Evolutionary conservation across 192 early-diverging fungal species (phyloP), one percentile per base, ranked within the genome.

Genomic region (Coemansia sp.): DNA sequence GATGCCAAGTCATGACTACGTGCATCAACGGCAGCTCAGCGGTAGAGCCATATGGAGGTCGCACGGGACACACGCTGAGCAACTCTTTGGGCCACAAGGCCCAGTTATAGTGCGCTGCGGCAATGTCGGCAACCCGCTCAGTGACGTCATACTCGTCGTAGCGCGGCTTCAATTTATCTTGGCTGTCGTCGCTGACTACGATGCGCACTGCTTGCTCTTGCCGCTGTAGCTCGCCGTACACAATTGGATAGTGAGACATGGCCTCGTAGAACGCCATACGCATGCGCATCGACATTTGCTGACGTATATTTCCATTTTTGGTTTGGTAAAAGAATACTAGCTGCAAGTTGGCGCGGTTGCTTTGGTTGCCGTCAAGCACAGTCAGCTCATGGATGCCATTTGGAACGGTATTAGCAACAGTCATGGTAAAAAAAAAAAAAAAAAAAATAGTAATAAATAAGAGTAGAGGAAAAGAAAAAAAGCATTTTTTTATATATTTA

Each of bases 281-380:
- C 11, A 81, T 55, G 40, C 15, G 13, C 41, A 4, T 0, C 3
- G 63, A 64, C 49, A 54, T 33, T 34, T 54, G 22, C 11, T 42
- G 29, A 9, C 60, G 46, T 7, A 42, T 2, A 36, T 62, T 59
- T 38, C 54, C 44, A 33, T 15, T 34, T 6, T 27, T 15, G 40
- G 42, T 38, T 63, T 61, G 13, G 67, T 67, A 81, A 49, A 81
- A 81, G 33, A 76, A 63, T 16, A 81, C 79, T 70, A 81, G 73
- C 65, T 76, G 79, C 22, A 81, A 63, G 65, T 81, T 76, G n/a
- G 79, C 65, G 12, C 79, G 52, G 60, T 68, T 81, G 27, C 51
- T 22, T 9, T 71, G 74, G 60, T 73, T 76, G 15, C 79, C 79
- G 33, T 81, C 79, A 10, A 72, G 57, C 11, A 65, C 44, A 13